phyloP scores from a whole-genome alignment of 441 rosid genomes.

The Croton setiger region DNA sequence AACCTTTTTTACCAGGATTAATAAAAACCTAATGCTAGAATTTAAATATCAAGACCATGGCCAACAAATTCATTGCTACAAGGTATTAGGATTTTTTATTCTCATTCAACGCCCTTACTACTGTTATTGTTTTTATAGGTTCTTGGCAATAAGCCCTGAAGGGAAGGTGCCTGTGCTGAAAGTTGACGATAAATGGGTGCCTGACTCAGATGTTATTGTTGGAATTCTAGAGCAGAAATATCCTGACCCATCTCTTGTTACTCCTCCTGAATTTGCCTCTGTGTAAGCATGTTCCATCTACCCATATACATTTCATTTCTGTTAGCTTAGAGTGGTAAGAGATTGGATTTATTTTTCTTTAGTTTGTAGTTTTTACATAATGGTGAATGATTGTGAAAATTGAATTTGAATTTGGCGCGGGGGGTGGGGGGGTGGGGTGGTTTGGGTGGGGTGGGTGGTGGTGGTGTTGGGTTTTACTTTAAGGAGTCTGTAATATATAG shows the following conservation, averaged over 20 bases:
- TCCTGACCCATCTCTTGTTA: conserved; percentile 68
- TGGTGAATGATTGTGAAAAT: not conserved
- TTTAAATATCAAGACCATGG: not conserved
- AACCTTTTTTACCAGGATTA: not conserved
- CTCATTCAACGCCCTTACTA: not conserved
- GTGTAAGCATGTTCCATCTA: conserved; percentile 39
- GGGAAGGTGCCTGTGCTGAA: conserved; percentile 79
- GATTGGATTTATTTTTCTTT: not conserved
- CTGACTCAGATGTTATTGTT: conserved; percentile 85
- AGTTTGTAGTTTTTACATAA: not conserved
- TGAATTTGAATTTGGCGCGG: too few species aligned
- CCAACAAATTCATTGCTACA: not conserved
- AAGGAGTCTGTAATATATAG: not conserved
- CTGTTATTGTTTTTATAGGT: conserved; percentile 38
- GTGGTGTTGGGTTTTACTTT: not conserved
- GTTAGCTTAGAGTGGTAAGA: not conserved
- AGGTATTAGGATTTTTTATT: too few species aligned
- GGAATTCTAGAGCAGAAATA: conserved; percentile 74
- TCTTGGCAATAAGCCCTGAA: conserved; percentile 71
- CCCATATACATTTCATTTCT: not conserved
- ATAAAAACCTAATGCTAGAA: not conserved
- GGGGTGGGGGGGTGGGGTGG: too few species aligned
- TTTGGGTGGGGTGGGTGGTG: too few species aligned
- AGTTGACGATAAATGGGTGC: conserved; percentile 79
- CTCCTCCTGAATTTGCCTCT: conserved; percentile 65